Conservation (phyloP, 768 basidiomycete genomes). For the Ramaria sp. region DNA sequence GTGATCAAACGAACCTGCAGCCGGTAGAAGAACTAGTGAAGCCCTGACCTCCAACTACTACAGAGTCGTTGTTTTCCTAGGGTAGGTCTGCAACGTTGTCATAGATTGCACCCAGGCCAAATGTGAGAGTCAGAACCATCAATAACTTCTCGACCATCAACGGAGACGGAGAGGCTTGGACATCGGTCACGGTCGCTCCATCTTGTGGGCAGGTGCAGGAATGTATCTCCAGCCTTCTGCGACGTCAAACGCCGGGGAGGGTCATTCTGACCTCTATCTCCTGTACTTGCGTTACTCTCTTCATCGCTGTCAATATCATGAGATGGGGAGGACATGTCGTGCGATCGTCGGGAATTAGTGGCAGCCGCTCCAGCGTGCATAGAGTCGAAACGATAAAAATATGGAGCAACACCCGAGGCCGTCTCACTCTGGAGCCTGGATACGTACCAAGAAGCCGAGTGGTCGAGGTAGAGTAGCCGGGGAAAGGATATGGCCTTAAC, state of each 20-base stretch:
- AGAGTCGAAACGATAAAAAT: constrained; percentile 9
- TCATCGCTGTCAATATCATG: constrained; percentile 51
- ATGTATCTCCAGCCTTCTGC: constrained; percentile 10
- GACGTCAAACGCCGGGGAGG: constrained; percentile 22
- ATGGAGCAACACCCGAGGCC: constrained; percentile 28
- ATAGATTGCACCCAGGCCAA: too few relatives aligned
- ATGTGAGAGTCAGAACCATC: too few relatives aligned
- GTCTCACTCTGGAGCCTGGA: constrained; percentile 51
- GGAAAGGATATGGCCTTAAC: constrained; percentile 35
- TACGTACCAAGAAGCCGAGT: constrained; percentile 62
- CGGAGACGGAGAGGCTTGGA: constrained; percentile 45
- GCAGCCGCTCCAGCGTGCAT: constrained; percentile 9
- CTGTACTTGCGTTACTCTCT: constrained; percentile 35
- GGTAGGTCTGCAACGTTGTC: too few relatives aligned
- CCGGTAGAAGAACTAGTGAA: too few relatives aligned
- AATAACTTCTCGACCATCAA: constrained; percentile 73
- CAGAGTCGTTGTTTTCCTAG: too few relatives aligned
- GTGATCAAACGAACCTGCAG: too few relatives aligned
- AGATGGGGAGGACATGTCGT: background rate
- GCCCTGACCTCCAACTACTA: too few relatives aligned
- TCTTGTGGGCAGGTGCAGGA: constrained; percentile 58
- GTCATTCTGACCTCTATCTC: constrained; percentile 11
- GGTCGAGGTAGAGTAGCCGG: constrained; percentile 65
- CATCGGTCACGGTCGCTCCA: constrained; percentile 69
- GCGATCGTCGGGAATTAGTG: background rate